These are phyloP conservation scores for Ophiostoma himal-ulmi DNA, from an alignment of 2,329 filamentous ascomycete genomes.

Conservation along the genomic window DNA sequence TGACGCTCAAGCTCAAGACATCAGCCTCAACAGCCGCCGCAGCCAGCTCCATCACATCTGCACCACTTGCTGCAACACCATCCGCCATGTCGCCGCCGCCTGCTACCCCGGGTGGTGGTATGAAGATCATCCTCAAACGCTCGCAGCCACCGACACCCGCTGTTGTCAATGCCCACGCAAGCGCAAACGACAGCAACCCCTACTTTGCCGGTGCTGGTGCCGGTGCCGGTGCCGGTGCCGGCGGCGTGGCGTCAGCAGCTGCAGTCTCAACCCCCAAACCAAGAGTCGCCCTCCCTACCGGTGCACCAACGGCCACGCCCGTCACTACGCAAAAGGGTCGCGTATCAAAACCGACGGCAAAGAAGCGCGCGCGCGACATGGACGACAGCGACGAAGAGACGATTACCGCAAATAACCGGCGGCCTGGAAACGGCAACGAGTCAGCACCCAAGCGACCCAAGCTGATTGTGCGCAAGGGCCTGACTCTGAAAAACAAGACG, in stretches of 20 bases:
- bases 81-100: constrained; percentile 26
- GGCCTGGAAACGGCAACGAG: neutral
- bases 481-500: constrained; percentile 30
- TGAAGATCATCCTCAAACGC: constrained; percentile 30
- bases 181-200: constrained; percentile 28
- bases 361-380: constrained; percentile 56
- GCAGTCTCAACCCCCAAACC: neutral
- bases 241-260: neutral
- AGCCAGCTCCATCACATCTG: constrained; percentile 19
- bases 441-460: constrained; percentile 48
- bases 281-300: neutral
- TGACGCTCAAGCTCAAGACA: constrained; percentile 26
- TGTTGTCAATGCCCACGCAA: constrained; percentile 8
- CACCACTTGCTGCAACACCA: constrained; percentile 23
- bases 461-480: constrained; percentile 37
- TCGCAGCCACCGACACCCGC: constrained; percentile 32
- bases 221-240: neutral
- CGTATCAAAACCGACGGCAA: constrained; percentile 54
- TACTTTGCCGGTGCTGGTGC: neutral
- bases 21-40: constrained; percentile 11
- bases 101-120: constrained; percentile 25
- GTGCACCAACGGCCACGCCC: constrained; percentile 21
- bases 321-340: constrained; percentile 53
- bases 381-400: constrained; percentile 44
- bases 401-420: neutral